Percentiles rank a stretch among this genome's conserved stretches.
Conservation (phyloP, 345 rosid species). For the Angophora floribunda region DNA sequence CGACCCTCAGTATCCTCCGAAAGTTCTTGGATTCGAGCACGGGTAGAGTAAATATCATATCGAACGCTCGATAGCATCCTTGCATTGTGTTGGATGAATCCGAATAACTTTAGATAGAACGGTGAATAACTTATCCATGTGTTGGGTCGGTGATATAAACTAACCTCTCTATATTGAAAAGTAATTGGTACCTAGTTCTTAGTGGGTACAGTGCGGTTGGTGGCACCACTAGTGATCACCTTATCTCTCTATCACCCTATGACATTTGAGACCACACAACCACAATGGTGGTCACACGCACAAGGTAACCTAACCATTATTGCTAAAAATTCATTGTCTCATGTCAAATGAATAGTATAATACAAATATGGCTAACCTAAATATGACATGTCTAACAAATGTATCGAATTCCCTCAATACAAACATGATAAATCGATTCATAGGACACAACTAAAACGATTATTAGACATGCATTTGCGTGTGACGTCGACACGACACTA, state of each 20-base stretch:
- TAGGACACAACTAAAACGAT: not conserved
- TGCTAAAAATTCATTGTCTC: not conserved
- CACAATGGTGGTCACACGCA: not conserved
- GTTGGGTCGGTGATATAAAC: not conserved
- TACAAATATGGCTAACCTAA: not conserved
- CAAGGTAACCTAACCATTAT: not conserved
- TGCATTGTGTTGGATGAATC: not conserved
- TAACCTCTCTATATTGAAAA: not conserved
- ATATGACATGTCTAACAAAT: not conserved
- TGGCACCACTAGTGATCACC: not conserved
- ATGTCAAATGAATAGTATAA: not conserved
- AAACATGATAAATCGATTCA: not conserved
- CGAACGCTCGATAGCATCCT: not conserved
- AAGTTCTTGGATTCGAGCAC: not conserved
- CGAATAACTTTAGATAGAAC: not conserved
- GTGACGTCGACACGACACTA: not conserved
- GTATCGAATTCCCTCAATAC: not conserved
- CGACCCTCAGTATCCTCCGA: not conserved
- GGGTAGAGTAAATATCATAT: not conserved
- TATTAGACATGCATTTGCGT: not conserved
- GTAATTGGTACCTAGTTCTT: not conserved
- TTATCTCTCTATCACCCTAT: not conserved
- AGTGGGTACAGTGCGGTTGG: not conserved
- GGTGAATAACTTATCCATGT: not conserved
- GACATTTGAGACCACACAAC: not conserved